These are phyloP conservation scores for Macrocybe gigantea DNA, from an alignment of 768 basidiomycete species.

Conservation along the genomic window DNA sequence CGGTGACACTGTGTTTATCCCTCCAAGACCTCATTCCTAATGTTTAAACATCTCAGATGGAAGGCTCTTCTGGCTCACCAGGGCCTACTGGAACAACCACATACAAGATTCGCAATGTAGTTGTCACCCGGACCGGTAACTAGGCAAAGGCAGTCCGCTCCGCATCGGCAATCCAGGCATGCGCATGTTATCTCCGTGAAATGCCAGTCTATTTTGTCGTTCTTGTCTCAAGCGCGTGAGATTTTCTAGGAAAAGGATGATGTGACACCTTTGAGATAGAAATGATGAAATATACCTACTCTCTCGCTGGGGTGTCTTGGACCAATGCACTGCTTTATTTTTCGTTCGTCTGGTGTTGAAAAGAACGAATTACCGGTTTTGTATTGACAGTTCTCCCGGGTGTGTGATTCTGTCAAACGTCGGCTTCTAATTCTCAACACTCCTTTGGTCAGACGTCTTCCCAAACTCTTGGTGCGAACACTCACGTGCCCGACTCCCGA, in stretches of 20 bases:
- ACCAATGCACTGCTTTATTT: too few species aligned
- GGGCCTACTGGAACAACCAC: slow-evolving; percentile 35
- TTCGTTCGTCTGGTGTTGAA: too few species aligned
- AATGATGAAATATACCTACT: not conserved
- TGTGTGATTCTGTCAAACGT: slow-evolving; percentile 3
- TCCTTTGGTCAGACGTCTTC: not conserved
- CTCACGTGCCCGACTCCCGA: too few species aligned
- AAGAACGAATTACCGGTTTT: too few species aligned
- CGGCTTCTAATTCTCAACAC: slow-evolving; percentile 1
- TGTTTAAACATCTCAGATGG: slow-evolving; percentile 26
- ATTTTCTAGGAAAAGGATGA: not conserved
- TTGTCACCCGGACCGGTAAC: slow-evolving; percentile 29
- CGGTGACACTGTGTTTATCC: not conserved
- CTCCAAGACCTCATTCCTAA: not conserved
- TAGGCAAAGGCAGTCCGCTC: slow-evolving; percentile 1
- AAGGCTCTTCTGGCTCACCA: slow-evolving; percentile 38
- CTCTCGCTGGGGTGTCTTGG: not conserved
- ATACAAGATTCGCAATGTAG: slow-evolving; percentile 35
- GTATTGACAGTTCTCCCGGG: not conserved
- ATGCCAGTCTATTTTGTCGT: not conserved
- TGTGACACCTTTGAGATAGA: not conserved
- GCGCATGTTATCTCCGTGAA: not conserved
- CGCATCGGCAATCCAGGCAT: not conserved
- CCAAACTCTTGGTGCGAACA: too few species aligned
- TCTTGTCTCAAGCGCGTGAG: not conserved